A percentile compares a stretch with the other conserved stretches of the same genome.
phyloP scores from a whole-genome alignment of 495 filamentous ascomycete species.

The Darksidea phi region DNA sequence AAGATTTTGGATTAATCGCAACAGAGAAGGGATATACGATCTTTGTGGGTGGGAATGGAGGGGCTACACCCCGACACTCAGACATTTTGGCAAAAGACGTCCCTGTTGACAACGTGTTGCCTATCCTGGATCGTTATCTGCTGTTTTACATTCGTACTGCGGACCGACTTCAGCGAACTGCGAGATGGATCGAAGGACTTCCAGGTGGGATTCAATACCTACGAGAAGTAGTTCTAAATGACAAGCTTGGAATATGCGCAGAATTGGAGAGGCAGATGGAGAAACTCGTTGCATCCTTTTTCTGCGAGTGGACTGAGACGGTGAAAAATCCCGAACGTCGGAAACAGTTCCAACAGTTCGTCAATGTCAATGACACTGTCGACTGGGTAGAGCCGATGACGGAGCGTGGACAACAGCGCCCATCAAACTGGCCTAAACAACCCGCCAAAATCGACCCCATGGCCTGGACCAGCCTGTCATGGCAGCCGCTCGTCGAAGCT shows the following conservation, averaged over 20 bases:
- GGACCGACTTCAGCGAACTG: conserved; percentile 91
- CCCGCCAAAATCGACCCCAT: conserved; percentile 71
- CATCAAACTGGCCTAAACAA: conserved; percentile 80
- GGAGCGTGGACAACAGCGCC: conserved; percentile 74
- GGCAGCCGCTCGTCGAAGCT: conserved; percentile 81
- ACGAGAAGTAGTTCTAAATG: conserved; percentile 77
- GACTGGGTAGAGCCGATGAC: conserved; percentile 68
- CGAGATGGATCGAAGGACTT: conserved; percentile 85
- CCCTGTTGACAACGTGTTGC: conserved; percentile 76
- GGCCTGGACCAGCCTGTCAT: conserved; percentile 71
- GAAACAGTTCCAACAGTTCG: conserved; percentile 80
- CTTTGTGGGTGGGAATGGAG: conserved; percentile 90
- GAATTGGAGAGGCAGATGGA: conserved; percentile 90
- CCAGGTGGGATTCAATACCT: conserved; percentile 88
- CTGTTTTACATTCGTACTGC: conserved; percentile 97
- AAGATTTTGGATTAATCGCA: conserved; percentile 93
- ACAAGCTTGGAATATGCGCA: conserved; percentile 83
- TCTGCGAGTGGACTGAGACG: conserved; percentile 93
- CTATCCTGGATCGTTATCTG: conserved; percentile 86
- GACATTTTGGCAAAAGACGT: conserved; percentile 90
- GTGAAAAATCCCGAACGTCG: conserved; percentile 68
- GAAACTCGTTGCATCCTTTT: conserved; percentile 78
- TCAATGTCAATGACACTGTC: conserved; percentile 73
- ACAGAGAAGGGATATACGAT: conserved; percentile 96
- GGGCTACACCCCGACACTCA: conserved; percentile 79